phyloP scores from a whole-genome alignment of 2,329 filamentous ascomycete genomes.

The Delphinella strobiligena region DNA sequence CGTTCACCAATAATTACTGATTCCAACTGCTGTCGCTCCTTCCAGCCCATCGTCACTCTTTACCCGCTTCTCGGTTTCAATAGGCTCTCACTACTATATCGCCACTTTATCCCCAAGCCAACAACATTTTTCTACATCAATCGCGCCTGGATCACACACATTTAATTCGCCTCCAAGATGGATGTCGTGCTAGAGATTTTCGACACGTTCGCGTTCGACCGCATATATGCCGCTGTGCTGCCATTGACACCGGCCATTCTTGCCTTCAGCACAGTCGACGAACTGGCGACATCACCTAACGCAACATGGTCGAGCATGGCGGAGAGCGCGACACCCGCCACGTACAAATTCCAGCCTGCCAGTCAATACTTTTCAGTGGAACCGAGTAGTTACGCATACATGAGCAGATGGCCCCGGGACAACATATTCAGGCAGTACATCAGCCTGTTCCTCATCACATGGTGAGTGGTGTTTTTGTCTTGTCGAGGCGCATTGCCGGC shows the following conservation, averaged over 20 bases:
- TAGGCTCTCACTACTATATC: no score
- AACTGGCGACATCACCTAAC: conserved; percentile 43
- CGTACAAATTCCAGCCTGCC: conserved; percentile 60
- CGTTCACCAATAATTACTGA: no score
- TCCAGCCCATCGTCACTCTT: no score
- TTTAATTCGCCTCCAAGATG: conserved; percentile 43
- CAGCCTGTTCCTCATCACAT: conserved; percentile 73
- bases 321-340: conserved; percentile 26
- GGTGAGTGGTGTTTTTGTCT: conserved; percentile 41
- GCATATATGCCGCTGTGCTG: conserved; percentile 59
- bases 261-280: conserved; percentile 39
- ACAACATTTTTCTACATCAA: no score
- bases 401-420: conserved; percentile 66
- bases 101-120: no score
- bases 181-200: conserved; percentile 80
- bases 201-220: conserved; percentile 74
- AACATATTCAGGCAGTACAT: conserved; percentile 63
- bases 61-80: no score
- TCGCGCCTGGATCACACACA: no score
- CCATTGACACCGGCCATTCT: conserved; percentile 43
- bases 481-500: not conserved
- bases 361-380: conserved; percentile 56
- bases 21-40: no score
- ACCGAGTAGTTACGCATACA: conserved; percentile 65
- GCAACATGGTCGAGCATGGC: conserved; percentile 37